These are phyloP conservation scores for Pythium coloratum DNA, from an alignment of 352 stramenopile species.

Conservation along the genomic window DNA sequence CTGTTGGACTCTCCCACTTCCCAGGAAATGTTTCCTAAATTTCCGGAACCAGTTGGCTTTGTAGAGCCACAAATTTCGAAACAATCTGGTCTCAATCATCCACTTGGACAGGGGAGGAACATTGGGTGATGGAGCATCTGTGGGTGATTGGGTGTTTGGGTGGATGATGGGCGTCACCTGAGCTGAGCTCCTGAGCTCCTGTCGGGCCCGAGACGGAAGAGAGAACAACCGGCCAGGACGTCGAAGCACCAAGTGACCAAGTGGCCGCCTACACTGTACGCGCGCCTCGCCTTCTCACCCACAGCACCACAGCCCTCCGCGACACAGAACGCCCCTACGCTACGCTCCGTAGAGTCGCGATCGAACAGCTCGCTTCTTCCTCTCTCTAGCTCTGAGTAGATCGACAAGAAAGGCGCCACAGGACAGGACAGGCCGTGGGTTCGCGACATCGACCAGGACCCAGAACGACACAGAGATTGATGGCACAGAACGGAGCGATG, in stretches of 20 bases:
- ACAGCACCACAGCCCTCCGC: not conserved
- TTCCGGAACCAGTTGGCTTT: not conserved
- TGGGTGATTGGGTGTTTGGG: slow-evolving; percentile 22
- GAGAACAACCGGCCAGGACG: slow-evolving; percentile 29
- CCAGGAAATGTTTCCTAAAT: not conserved
- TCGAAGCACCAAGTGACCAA: slow-evolving; percentile 24
- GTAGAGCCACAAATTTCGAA: no score
- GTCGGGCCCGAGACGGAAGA: not conserved
- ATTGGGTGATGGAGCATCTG: slow-evolving; percentile 2
- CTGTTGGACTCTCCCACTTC: no score
- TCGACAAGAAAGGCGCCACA: not conserved
- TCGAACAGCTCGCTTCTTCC: not conserved
- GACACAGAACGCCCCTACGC: not conserved
- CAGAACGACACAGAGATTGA: slow-evolving; percentile 6
- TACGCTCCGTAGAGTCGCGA: not conserved
- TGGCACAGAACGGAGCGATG: slow-evolving; percentile 31
- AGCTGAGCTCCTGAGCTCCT: slow-evolving; percentile 10
- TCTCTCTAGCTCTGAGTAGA: not conserved
- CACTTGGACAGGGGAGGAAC: not conserved
- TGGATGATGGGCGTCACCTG: slow-evolving; percentile 21
- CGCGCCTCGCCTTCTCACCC: not conserved
- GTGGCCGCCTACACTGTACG: no score
- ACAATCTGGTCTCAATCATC: not conserved
- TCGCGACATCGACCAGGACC: not conserved
- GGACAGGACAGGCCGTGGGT: not conserved